phyloP scores from a whole-genome alignment of 495 filamentous ascomycete genomes.

The Neurospora hispaniola region DNA sequence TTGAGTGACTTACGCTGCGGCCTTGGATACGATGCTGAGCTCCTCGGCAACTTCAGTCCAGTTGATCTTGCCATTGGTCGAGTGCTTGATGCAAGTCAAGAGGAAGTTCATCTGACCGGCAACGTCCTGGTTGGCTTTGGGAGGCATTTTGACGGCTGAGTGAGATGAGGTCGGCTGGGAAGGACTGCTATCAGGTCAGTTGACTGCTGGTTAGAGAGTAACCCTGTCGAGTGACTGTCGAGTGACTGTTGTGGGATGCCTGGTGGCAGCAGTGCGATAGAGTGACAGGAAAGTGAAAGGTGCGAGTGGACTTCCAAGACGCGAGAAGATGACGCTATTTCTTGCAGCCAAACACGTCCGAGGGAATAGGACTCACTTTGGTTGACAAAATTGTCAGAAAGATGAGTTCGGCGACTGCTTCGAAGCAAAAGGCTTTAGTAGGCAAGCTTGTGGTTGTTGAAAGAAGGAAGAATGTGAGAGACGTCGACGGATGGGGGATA shows the following conservation, averaged over 20 bases:
- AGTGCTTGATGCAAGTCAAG: conserved; percentile 50
- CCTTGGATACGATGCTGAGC: conserved; percentile 49
- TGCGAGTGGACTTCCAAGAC: background rate
- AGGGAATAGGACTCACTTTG: background rate
- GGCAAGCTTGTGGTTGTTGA: background rate
- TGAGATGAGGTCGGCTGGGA: background rate
- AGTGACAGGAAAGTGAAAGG: background rate
- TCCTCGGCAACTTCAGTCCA: conserved; percentile 53
- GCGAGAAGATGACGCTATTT: background rate
- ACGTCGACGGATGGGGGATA: background rate
- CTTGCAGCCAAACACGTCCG: background rate
- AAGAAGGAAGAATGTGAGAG: background rate
- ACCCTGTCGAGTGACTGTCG: background rate
- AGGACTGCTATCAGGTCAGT: background rate
- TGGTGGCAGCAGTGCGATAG: background rate
- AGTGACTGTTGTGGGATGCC: background rate
- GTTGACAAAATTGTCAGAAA: background rate
- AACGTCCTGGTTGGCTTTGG: conserved; percentile 31
- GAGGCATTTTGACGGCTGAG: conserved; percentile 33
- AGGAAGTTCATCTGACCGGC: conserved; percentile 49
- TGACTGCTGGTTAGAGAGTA: background rate
- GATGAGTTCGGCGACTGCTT: background rate
- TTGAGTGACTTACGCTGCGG: conserved; percentile 53
- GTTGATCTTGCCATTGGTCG: conserved; percentile 47
- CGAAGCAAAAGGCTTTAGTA: background rate